A percentile compares a stretch with the other conserved stretches of the same genome.
Evolutionary conservation across 2,329 filamentous ascomycete genomes (phyloP).

Genomic region (Zymoseptoria tritici): DNA sequence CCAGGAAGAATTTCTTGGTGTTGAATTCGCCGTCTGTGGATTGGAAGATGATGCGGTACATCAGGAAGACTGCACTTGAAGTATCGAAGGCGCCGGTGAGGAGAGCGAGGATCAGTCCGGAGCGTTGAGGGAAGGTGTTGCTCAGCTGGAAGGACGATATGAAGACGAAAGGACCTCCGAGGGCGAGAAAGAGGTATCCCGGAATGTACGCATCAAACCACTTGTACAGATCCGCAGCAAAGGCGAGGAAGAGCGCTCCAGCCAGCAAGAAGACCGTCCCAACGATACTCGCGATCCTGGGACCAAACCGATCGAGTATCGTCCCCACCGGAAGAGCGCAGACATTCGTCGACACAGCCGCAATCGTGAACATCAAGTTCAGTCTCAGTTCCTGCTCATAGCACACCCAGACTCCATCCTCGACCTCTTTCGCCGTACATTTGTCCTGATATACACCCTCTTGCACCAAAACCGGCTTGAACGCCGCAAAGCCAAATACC

Average conservation of each 20-base stretch:
- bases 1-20: slow-evolving; percentile 43
- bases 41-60: slow-evolving; percentile 42
- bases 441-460: slow-evolving; percentile 63
- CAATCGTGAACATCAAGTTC: slow-evolving; percentile 89
- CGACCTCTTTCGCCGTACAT: slow-evolving; percentile 50
- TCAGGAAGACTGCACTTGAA: slow-evolving; percentile 42
- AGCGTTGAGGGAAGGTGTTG: slow-evolving; percentile 45
- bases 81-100: slow-evolving; percentile 47
- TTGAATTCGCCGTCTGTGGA: slow-evolving; percentile 35
- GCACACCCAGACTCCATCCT: slow-evolving; percentile 46
- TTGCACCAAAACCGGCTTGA: slow-evolving; percentile 70
- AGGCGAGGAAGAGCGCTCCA: slow-evolving; percentile 67
- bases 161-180: slow-evolving; percentile 46
- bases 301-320: slow-evolving; percentile 75
- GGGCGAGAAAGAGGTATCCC: slow-evolving; percentile 43
- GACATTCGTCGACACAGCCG: slow-evolving; percentile 81
- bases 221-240: slow-evolving; percentile 50
- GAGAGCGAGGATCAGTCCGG: slow-evolving; percentile 42
- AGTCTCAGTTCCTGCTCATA: slow-evolving; percentile 55
- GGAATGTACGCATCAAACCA: slow-evolving; percentile 58
- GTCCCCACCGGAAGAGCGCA: slow-evolving; percentile 78
- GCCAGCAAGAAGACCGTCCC: slow-evolving; percentile 60
- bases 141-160: slow-evolving; percentile 45
- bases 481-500: slow-evolving; percentile 76
- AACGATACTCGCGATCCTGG: slow-evolving; percentile 64